Conservation (phyloP, 768 basidiomycete species). For the Tricholoma sp. region DNA sequence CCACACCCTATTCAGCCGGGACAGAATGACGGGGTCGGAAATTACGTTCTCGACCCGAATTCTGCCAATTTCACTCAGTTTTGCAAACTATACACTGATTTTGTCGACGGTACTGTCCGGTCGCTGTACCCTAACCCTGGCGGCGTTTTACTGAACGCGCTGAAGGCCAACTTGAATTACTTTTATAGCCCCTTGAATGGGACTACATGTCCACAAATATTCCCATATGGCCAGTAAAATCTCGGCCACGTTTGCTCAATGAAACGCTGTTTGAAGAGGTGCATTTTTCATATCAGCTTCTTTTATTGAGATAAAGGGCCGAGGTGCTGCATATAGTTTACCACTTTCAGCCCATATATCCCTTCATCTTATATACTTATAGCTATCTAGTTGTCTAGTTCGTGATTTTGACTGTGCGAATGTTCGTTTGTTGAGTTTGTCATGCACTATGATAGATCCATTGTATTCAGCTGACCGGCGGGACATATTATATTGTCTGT, state of each 20-base stretch:
- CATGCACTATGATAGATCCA: too few species aligned
- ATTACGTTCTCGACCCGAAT: constrained; percentile 15
- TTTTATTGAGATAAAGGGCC: background rate
- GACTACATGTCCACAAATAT: background rate
- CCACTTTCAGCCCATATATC: constrained; percentile 16
- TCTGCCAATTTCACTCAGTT: constrained; percentile 14
- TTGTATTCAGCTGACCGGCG: too few species aligned
- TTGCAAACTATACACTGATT: constrained; percentile 18
- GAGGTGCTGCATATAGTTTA: constrained; percentile 8
- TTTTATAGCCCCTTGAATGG: background rate
- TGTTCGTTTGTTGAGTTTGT: too few species aligned
- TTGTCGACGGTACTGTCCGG: constrained; percentile 16
- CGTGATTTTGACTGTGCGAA: too few species aligned
- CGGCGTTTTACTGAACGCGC: background rate
- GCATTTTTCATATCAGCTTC: background rate
- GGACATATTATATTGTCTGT: too few species aligned
- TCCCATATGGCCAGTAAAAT: background rate
- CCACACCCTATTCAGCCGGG: constrained; percentile 17
- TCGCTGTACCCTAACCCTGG: constrained; percentile 18
- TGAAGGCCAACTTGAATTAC: background rate
- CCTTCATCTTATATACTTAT: too few species aligned
- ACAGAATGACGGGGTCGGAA: constrained; percentile 14
- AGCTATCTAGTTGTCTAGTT: too few species aligned
- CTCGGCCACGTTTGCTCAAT: constrained; percentile 9
- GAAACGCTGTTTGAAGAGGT: constrained; percentile 21